Percentiles rank a stretch among this genome's conserved stretches.
Conservation (phyloP, 768 basidiomycete species). For the Clavulina sp. region DNA sequence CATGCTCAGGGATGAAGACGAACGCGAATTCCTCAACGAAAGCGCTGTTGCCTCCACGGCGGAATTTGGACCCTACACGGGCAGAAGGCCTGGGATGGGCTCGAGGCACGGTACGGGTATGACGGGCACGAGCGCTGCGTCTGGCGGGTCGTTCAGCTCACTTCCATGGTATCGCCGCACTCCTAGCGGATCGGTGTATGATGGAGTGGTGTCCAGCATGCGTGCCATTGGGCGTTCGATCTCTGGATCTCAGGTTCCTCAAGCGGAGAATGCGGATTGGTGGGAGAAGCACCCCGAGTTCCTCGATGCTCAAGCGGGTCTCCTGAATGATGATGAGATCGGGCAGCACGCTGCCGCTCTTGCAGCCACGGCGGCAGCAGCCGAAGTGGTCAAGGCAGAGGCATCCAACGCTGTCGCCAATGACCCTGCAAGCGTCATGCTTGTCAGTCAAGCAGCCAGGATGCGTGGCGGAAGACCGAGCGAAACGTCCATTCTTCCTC, state of each 20-base stretch:
- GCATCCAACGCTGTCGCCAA: too few species aligned
- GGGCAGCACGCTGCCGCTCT: background rate
- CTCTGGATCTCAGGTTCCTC: background rate
- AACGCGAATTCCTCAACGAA: background rate
- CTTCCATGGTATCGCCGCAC: background rate
- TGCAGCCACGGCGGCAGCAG: background rate
- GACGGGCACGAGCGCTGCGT: too few species aligned
- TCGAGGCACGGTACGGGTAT: too few species aligned
- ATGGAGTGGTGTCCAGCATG: background rate
- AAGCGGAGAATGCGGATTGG: slow-evolving; percentile 16
- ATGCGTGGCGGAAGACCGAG: too few species aligned
- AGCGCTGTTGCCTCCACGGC: too few species aligned
- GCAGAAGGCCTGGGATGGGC: too few species aligned
- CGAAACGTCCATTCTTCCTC: slow-evolving; percentile 27
- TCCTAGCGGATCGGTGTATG: background rate
- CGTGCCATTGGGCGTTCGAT: background rate
- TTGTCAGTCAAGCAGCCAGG: background rate
- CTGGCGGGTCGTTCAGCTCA: background rate
- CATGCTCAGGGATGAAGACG: slow-evolving; percentile 20
- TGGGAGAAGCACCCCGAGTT: slow-evolving; percentile 23
- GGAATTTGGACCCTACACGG: too few species aligned
- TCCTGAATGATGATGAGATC: background rate
- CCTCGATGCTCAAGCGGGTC: background rate
- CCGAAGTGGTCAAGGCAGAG: background rate
- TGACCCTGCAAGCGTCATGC: too few species aligned